Percentiles rank a stretch among this genome's conserved stretches.
Conservation (phyloP, 495 filamentous ascomycete species). For the Pseudotulostoma volvatum region DNA sequence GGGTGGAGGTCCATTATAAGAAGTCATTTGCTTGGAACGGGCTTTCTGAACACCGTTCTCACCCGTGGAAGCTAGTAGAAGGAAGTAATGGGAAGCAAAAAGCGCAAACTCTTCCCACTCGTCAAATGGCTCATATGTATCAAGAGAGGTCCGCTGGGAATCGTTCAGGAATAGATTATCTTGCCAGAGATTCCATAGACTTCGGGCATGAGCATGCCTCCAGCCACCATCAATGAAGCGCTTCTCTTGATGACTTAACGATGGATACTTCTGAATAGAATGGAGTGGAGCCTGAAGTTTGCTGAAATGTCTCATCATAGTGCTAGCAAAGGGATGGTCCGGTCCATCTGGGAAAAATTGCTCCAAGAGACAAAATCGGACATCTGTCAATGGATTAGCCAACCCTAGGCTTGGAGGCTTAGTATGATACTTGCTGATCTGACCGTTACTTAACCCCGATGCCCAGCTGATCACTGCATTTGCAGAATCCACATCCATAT, state of each 20-base stretch:
- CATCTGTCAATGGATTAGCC: slow-evolving; percentile 12
- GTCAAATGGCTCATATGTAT: slow-evolving; percentile 68
- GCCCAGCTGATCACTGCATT: slow-evolving; percentile 60
- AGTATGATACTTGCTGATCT: slow-evolving; percentile 1
- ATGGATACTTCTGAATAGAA: slow-evolving; percentile 54
- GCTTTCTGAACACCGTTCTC: neutral
- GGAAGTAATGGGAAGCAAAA: slow-evolving; percentile 73
- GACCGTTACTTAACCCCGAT: slow-evolving; percentile 44
- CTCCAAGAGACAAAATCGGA: slow-evolving; percentile 72
- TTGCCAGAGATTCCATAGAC: slow-evolving; percentile 68
- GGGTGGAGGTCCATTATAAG: neutral
- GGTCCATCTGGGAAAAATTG: slow-evolving; percentile 67
- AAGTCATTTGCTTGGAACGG: slow-evolving; percentile 5
- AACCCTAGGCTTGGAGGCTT: neutral
- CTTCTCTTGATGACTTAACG: slow-evolving; percentile 39
- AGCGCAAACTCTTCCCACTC: slow-evolving; percentile 93
- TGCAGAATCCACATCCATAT: slow-evolving; percentile 66
- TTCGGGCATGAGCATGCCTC: slow-evolving; percentile 39
- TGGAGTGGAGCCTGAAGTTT: slow-evolving; percentile 64
- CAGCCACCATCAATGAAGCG: slow-evolving; percentile 55
- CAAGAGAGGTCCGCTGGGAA: slow-evolving; percentile 38
- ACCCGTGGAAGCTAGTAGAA: slow-evolving; percentile 42
- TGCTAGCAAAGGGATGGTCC: slow-evolving; percentile 68
- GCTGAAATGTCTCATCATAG: slow-evolving; percentile 74
- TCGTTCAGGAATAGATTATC: slow-evolving; percentile 41